These are phyloP conservation scores for Phytopythium aichiense DNA, from an alignment of 352 stramenopile species.

Conservation along the genomic window DNA sequence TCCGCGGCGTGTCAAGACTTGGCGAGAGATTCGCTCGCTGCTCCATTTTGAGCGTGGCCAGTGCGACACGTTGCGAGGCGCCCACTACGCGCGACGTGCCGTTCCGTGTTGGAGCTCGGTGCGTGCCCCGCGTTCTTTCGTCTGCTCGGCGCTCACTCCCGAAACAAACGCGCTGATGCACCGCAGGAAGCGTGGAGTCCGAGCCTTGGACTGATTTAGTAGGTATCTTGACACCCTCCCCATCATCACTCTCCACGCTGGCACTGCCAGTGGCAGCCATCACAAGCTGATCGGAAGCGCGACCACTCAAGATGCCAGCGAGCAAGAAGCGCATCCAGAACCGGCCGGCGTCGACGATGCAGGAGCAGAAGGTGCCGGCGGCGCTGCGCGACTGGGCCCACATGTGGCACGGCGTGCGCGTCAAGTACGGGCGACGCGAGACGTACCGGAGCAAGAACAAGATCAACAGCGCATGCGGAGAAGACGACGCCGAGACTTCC, in stretches of 20 bases:
- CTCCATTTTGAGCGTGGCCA: neutral
- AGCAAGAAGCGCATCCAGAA: conserved; percentile 81
- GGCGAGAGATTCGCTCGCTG: neutral
- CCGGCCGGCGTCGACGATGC: conserved; percentile 33
- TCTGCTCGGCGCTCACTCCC: neutral
- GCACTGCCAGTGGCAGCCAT: neutral
- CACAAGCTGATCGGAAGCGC: neutral
- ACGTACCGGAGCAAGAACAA: neutral
- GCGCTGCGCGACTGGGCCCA: conserved; percentile 72
- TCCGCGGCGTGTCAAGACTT: neutral
- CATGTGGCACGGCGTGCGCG: conserved; percentile 76
- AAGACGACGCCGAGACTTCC: conserved; percentile 14
- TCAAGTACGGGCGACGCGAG: conserved; percentile 31
- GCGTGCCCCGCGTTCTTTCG: neutral
- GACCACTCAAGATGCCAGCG: conserved; percentile 36
- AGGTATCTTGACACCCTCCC: neutral
- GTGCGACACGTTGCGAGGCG: neutral
- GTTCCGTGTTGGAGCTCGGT: neutral
- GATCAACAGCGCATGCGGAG: neutral
- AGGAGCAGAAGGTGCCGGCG: conserved; percentile 51
- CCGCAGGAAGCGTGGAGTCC: neutral
- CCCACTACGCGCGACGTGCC: neutral
- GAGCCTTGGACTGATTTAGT: neutral
- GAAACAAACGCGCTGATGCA: neutral
- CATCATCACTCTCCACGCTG: neutral